Base-by-base conservation (phyloP, 257 asterid species). In the Hygrophila difformis region DNA sequence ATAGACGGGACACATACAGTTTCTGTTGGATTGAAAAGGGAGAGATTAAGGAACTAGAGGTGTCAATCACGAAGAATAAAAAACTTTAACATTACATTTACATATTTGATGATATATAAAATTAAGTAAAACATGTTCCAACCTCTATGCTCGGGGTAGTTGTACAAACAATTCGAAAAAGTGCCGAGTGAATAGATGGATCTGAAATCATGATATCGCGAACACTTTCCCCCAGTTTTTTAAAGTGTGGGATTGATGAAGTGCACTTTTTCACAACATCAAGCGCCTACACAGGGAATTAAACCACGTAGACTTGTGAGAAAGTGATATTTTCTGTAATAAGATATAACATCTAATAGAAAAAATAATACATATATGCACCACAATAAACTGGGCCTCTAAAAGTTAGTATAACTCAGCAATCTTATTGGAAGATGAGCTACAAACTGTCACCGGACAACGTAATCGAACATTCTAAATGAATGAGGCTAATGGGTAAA, bases 101-200 rank as follows among this genome's bases (percentile, higher is more conserved):
- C 52, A 23, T 14, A 44, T 45, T 3, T 23, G 23, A 35, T 20
- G 31, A 58, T 15, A 53, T 39, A 28, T 9, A 61, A 39, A 42
- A 57, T 54, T 7, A 39, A 47, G 49, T 15, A 52, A 28, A 60
- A 57, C 57, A 56, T 59, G 34, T 11, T 51, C 57, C n/a, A 57
- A 89, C 98, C 98, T 91, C 98, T 58, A 91, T 65, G 50, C 57
- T 76, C 40, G 72, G 72, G 16, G 86, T 33, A 61, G 93, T 86
- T 3, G 73, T 77, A 59, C 93, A 91, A 64, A 86, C 91, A 71
- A 91, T 75, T 54, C 82, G 93, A 54, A 74, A 77, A 56, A 91
- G 78, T 18, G 75, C 67, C 54, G 73, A 67, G 77, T 85, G 96
- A 59, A 91, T 58, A 55, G 96, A 85, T 59, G 93, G 73, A 72